Evolutionary conservation across 1,284 basidiomycete species (phyloP), one percentile per base, ranked within the genome.

Genomic region (Schizophyllum amplum): DNA sequence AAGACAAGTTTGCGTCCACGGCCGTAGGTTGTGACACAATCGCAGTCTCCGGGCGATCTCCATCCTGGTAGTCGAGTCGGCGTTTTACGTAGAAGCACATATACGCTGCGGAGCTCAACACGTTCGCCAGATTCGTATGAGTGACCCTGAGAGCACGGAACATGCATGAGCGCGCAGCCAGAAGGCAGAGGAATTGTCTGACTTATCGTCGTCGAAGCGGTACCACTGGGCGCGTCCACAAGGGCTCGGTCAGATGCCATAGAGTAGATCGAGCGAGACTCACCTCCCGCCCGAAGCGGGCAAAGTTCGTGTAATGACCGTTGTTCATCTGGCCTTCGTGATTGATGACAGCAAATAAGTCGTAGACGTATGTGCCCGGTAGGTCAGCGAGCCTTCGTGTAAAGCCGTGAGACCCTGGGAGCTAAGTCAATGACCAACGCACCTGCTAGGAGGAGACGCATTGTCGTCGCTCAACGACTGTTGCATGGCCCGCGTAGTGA

Each of bases 321-420:
- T 94, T 97, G 70, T 95, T 89, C 66, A 98, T 85, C 69, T 91
- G 88, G 7, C 95, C 95, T 68, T 97, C 92, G 70, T 98, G 95
- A 61, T 94, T 94, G 59, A 98, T 88, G 27, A 98, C 93, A 6
- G 92, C 90, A 66, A 96, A 94, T 1, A 98, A 80, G 66, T 97
- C 92, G 69, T 97, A 98, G 56, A 91, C 86, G 70, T 92, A 98
- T 71, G 93, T 78, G 13, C 79, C 77, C 46, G 81, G 75, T 1
- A 88, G 21, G 86, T 0, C 86, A 84, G 4, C 77, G 74, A 59
- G 24, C 21, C 46, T n/a, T n/a, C n/a, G n/a, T 24, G n/a, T 26
- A 15, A 24, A 23, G 15, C 20, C 3, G 21, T 23, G n/a, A 22
- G 46, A 25, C 55, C 47, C 7, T 4, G 33, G n/a, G n/a, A n/a